Percentiles rank a stretch among this genome's conserved stretches.
Conservation (phyloP, 345 rosid genomes). For the Gossypium stocksii region DNA sequence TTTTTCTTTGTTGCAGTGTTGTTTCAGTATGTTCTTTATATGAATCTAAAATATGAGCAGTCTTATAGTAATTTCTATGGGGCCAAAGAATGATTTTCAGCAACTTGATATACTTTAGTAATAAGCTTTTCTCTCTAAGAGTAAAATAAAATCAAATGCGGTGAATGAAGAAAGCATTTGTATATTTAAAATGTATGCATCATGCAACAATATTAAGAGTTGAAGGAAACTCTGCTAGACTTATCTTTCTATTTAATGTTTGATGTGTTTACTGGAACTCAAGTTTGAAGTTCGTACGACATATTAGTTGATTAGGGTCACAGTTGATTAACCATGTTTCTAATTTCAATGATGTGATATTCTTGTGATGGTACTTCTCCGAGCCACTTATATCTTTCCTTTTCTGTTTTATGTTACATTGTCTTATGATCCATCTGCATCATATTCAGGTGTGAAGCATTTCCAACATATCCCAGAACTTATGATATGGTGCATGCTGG, state of each 20-base stretch:
- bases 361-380: neutral
- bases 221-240: neutral
- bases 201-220: neutral
- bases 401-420: neutral
- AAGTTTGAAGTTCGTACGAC: neutral
- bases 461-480: slow-evolving; percentile 90
- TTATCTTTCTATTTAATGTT: neutral
- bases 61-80: neutral
- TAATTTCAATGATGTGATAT: neutral
- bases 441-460: slow-evolving; percentile 82
- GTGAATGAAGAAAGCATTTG: neutral
- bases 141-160: neutral
- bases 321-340: neutral
- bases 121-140: neutral
- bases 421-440: slow-evolving; percentile 6
- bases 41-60: neutral
- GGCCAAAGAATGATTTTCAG: neutral
- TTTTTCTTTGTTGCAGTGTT: neutral
- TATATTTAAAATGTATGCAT: neutral
- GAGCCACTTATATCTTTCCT: neutral
- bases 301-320: neutral
- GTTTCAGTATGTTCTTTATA: neutral
- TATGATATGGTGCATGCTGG: slow-evolving; percentile 92
- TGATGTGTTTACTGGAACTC: neutral
- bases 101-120: neutral